Evolutionary conservation across 208 protist species (phyloP).

Genomic region (Wallacemonas sp.): DNA sequence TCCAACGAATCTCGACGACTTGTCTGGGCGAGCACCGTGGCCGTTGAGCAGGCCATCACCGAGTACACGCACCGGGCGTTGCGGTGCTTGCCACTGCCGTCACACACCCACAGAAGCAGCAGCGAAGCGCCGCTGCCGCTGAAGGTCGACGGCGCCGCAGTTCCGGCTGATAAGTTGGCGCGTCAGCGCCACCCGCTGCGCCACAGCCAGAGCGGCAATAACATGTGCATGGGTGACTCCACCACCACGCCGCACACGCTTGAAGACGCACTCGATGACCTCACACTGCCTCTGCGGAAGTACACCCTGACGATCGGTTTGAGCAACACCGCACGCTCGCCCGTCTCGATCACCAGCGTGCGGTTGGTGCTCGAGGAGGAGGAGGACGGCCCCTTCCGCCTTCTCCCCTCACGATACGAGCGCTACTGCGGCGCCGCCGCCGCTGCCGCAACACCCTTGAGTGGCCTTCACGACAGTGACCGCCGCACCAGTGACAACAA

Average conservation of each 20-base stretch:
- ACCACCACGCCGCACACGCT: neutral
- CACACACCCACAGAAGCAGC: too few species aligned
- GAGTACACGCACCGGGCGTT: slow-evolving; percentile 32
- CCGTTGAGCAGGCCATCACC: slow-evolving; percentile 41
- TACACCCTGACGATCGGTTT: slow-evolving; percentile 42
- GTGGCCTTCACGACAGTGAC: too few species aligned
- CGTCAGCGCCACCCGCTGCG: neutral
- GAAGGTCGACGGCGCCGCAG: too few species aligned
- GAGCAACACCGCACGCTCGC: slow-evolving; percentile 32
- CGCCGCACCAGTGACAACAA: too few species aligned
- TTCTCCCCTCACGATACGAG: slow-evolving; percentile 11
- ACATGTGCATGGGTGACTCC: neutral
- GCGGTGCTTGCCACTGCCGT: slow-evolving; percentile 14
- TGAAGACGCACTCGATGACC: neutral
- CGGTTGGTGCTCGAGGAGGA: slow-evolving; percentile 13
- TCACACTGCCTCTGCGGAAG: slow-evolving; percentile 15
- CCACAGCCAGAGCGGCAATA: neutral
- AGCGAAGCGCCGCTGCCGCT: too few species aligned
- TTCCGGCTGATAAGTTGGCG: too few species aligned
- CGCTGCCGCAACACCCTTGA: too few species aligned
- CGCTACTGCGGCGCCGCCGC: neutral
- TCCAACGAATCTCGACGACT: slow-evolving; percentile 34
- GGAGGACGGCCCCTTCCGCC: neutral
- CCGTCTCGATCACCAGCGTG: slow-evolving; percentile 29
- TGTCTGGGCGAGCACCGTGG: slow-evolving; percentile 49